phyloP scores from a whole-genome alignment of 2,329 filamentous ascomycete genomes.

The Pyricularia sp. region DNA sequence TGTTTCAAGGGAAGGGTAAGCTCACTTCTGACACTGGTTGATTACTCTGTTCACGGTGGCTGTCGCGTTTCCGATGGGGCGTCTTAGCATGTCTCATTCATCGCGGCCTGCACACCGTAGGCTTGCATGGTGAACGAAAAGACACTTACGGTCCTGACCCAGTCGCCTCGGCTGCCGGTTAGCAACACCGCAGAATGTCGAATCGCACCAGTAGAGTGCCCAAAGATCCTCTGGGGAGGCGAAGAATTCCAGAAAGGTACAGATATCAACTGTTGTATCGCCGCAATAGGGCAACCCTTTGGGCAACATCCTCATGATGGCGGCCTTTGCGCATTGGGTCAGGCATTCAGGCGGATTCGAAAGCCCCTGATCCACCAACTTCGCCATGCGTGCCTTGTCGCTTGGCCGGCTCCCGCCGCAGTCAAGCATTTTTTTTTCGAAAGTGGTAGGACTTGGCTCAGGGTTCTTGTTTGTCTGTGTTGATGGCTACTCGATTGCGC shows the following conservation, averaged over 20 bases:
- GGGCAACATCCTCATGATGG: neutral
- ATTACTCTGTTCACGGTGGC: slow-evolving; percentile 39
- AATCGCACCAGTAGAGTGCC: slow-evolving; percentile 39
- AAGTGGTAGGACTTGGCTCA: neutral
- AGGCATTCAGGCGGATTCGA: neutral
- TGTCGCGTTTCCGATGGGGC: slow-evolving; percentile 12
- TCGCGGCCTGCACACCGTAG: neutral
- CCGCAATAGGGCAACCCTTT: neutral
- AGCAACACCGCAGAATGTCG: slow-evolving; percentile 34
- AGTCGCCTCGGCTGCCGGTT: slow-evolving; percentile 14
- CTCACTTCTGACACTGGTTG: slow-evolving; percentile 37
- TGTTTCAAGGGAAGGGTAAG: slow-evolving; percentile 7
- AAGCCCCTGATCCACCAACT: neutral
- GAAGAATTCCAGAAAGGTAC: slow-evolving; percentile 3
- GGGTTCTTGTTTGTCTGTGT: neutral
- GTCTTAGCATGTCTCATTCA: neutral
- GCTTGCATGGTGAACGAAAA: neutral
- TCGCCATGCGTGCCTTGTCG: neutral
- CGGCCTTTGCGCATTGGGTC: neutral
- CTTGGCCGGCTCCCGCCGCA: neutral
- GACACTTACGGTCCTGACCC: slow-evolving; percentile 32
- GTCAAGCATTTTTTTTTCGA: neutral
- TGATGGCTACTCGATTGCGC: neutral
- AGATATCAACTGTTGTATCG: slow-evolving; percentile 1
- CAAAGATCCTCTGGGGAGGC: slow-evolving; percentile 21